Base-by-base conservation (phyloP, 2,329 filamentous ascomycete species). In the Aspergillus sp. region DNA sequence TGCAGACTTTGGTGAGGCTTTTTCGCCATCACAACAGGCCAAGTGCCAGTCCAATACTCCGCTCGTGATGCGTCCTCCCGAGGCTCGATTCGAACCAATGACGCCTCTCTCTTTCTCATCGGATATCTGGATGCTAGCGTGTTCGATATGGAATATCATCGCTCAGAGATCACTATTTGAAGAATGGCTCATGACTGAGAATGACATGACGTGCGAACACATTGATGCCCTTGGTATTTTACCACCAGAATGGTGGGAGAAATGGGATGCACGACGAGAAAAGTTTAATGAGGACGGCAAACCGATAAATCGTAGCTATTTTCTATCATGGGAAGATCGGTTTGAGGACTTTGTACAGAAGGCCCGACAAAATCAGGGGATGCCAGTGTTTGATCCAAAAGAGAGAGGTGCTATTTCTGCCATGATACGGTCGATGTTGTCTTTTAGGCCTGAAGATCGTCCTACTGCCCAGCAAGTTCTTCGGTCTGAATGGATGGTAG, bases 61-160 rank as follows among this genome's bases (percentile, higher is more conserved):
- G n/a, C 39, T 42, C 31, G 10, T 51, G 7, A 42, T 61, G 33
- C 50, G 51, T 5, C 59, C 61, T 6, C 66, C 64, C 3, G 66
- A 70, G 45, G 49, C 51, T 3, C 49, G 45, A 10, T 69, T 69
- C 37, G 56, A 60, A 32, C 55, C 57, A 10, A 44, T 40, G n/a
- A 55, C 26, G 6, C 50, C 63, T 2, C 57, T 68, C 10, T 57
- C 59, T 1, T 62, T 60, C 32, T 28, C 55, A 2, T 58, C 57
- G 7, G 64, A 69, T 45, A 43, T 48, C 8, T 53, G 47, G 47
- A 52, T 43, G 6, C 43, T 53, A 11, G 57, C 53, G 1, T 70
- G 64, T 42, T 47, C 54, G 0, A 60, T 69, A 10, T 70, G 58
- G 49, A 57, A 52, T 32, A 48, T 69, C 5, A 40, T 71, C n/a